Evolutionary conservation across 2,329 filamentous ascomycete genomes (phyloP), one percentile per base, ranked within the genome.

Genomic region (Sarocladium brachiariae): DNA sequence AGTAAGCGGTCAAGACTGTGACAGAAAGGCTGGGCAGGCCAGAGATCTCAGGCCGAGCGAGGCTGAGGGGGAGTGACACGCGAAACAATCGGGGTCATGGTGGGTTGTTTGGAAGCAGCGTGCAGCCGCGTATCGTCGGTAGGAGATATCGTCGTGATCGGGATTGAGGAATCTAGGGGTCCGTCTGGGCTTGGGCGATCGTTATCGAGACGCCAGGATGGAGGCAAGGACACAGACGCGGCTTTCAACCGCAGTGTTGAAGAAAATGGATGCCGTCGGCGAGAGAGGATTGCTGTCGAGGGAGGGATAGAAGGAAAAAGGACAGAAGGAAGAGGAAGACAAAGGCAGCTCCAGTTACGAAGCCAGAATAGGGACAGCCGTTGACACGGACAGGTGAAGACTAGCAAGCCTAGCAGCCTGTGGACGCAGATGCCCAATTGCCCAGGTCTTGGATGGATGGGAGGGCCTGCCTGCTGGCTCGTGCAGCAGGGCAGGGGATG

Each of bases 51-150:
- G 43, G 43, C 43, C 43, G 25, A 31, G 27, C 27, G 43, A 47
- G 43, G 24, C 43, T 47, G 43, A 30, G 43, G 33, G 24, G n/a
- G 27, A 31, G 25, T 47, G 43, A 33, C 43, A 47, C 43, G 27
- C 43, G 43, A 47, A 47, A 47, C 43, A 33, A 47, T 33, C 43
- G 27, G 19, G 43, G 10, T 30, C 43, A 47, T 47, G 43, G 16
- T 47, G 43, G 25, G 24, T 47, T 47, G 27, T 47, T 33, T 47
- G 43, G 27, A 47, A 23, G 43, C 43, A 47, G 43, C 43, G 25
- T 33, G 27, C 14, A 30, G 43, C 43, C 43, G 43, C 43, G 43
- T 19, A 33, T 47, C 25, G 21, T 25, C 11, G 23, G 8, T 25
- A 25, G 21, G 39, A 31, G 24, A 47, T 33, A 16, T 21, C 7